A percentile compares a stretch with the other conserved stretches of the same genome.
Conservation (phyloP, 2,329 filamentous ascomycete species). For the Alternaria gansuensis region DNA sequence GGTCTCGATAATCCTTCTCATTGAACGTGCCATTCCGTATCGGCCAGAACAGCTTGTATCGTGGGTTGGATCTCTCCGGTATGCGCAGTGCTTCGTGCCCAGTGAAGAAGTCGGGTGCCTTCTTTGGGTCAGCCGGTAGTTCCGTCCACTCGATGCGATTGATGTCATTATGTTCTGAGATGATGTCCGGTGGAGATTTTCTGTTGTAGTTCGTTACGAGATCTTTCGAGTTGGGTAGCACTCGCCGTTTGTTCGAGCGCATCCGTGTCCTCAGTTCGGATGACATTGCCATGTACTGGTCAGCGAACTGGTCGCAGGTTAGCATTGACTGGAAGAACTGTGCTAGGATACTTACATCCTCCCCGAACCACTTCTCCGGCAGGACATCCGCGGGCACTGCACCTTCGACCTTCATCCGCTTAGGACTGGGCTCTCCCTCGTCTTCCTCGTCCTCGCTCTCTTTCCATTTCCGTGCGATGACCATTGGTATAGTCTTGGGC, state of each 20-base stretch:
- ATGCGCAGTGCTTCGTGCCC: slow-evolving; percentile 85
- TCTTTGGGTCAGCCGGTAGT: slow-evolving; percentile 64
- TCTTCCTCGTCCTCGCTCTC: slow-evolving; percentile 85
- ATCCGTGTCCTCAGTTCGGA: slow-evolving; percentile 88
- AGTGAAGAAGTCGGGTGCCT: slow-evolving; percentile 79
- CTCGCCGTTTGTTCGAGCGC: slow-evolving; percentile 91
- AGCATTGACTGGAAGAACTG: slow-evolving; percentile 4
- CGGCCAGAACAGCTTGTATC: slow-evolving; percentile 94
- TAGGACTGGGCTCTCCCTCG: slow-evolving; percentile 79
- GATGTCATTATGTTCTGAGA: slow-evolving; percentile 93
- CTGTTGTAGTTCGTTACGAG: slow-evolving; percentile 94
- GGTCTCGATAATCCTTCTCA: slow-evolving; percentile 83
- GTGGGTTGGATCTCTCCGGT: slow-evolving; percentile 85
- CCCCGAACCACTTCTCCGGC: slow-evolving; percentile 83
- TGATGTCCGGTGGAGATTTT: slow-evolving; percentile 81
- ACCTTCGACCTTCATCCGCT: slow-evolving; percentile 68
- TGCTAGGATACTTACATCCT: slow-evolving; percentile 66
- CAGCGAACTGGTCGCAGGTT: slow-evolving; percentile 55
- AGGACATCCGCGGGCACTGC: slow-evolving; percentile 68
- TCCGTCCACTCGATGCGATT: slow-evolving; percentile 97
- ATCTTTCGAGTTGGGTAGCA: slow-evolving; percentile 97
- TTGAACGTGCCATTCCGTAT: slow-evolving; percentile 87
- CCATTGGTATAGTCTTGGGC: slow-evolving; percentile 93
- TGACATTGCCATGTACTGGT: slow-evolving; percentile 79
- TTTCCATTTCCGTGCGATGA: slow-evolving; percentile 80